phyloP scores from a whole-genome alignment of 768 basidiomycete genomes.

The Cystofilobasidium macerans region DNA sequence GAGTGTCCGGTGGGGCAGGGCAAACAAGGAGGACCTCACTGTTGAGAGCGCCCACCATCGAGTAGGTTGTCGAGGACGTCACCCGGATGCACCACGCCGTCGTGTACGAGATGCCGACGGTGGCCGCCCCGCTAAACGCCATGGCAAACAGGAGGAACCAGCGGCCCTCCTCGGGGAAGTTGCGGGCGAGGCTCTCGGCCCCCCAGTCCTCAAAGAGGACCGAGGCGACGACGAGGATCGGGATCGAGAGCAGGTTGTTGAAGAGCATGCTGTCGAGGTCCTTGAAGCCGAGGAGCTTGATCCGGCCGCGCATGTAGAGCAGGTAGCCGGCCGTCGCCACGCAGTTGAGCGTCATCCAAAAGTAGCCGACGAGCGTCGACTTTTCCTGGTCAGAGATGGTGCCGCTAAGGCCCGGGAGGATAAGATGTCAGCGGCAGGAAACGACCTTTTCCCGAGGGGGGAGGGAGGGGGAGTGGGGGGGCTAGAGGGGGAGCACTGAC shows the following conservation, averaged over 20 bases:
- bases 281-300: slow-evolving; percentile 87
- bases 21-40: slow-evolving; percentile 21
- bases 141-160: slow-evolving; percentile 72
- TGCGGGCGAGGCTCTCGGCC: slow-evolving; percentile 57
- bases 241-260: slow-evolving; percentile 91
- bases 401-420: no score
- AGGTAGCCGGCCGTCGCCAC: slow-evolving; percentile 80
- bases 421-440: no score
- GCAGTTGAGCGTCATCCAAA: slow-evolving; percentile 96
- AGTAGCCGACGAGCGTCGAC: slow-evolving; percentile 69
- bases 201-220: slow-evolving; percentile 83
- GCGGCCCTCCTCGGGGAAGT: slow-evolving; percentile 79
- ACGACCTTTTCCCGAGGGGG: no score
- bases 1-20: no score
- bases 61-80: slow-evolving; percentile 97
- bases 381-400: no score
- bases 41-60: slow-evolving; percentile 40
- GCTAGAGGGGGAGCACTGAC: slow-evolving; percentile 14
- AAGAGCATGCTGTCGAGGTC: slow-evolving; percentile 42
- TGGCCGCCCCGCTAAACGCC: slow-evolving; percentile 91
- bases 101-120: slow-evolving; percentile 94
- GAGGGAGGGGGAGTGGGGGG: no score
- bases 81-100: slow-evolving; percentile 97
- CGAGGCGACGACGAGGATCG: slow-evolving; percentile 71
- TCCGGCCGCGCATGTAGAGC: slow-evolving; percentile 88